These are phyloP conservation scores for Podosphaera fusca DNA, from an alignment of 2,329 filamentous ascomycete genomes.

Conservation along the genomic window DNA sequence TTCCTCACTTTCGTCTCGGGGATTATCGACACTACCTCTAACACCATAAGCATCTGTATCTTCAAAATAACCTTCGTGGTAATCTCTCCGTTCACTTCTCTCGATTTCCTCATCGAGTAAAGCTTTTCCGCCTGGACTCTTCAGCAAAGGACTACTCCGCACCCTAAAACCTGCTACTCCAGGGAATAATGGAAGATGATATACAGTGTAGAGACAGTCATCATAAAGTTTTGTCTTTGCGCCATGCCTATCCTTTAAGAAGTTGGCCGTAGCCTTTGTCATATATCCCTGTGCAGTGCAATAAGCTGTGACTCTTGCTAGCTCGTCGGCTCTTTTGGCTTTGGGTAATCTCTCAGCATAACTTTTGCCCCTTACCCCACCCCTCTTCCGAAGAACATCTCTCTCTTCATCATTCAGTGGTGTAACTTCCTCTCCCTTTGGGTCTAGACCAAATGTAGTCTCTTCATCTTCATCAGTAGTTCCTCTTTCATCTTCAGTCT, in stretches of 20 bases:
- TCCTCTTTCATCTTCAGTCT: constrained; percentile 40
- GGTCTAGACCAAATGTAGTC: constrained; percentile 20
- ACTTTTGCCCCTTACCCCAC: constrained; percentile 50
- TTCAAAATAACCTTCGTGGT: constrained; percentile 78
- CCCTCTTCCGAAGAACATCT: constrained; percentile 37
- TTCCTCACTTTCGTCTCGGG: constrained; percentile 20
- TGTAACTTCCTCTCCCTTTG: constrained; percentile 35
- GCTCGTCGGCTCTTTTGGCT: constrained; percentile 60
- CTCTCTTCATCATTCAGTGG: constrained; percentile 47
- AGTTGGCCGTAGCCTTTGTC: constrained; percentile 67
- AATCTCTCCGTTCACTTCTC: constrained; percentile 67
- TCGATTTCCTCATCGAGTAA: constrained; percentile 91
- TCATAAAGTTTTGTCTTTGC: constrained; percentile 93
- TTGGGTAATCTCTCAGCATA: constrained; percentile 89
- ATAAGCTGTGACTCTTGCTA: constrained; percentile 82
- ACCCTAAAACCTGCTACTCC: constrained; percentile 73
- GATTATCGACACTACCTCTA: constrained; percentile 21
- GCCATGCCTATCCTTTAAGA: constrained; percentile 67
- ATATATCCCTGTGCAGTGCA: constrained; percentile 90
- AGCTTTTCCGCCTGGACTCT: constrained; percentile 80
- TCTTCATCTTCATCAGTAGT: constrained; percentile 34
- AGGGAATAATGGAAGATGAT: constrained; percentile 71
- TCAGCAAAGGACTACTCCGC: constrained; percentile 72
- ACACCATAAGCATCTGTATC: constrained; percentile 37
- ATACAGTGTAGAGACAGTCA: constrained; percentile 88